A percentile compares a stretch with the other conserved stretches of the same genome.
phyloP scores from a whole-genome alignment of 2,329 filamentous ascomycete species.

The Colletotrichum sp. region DNA sequence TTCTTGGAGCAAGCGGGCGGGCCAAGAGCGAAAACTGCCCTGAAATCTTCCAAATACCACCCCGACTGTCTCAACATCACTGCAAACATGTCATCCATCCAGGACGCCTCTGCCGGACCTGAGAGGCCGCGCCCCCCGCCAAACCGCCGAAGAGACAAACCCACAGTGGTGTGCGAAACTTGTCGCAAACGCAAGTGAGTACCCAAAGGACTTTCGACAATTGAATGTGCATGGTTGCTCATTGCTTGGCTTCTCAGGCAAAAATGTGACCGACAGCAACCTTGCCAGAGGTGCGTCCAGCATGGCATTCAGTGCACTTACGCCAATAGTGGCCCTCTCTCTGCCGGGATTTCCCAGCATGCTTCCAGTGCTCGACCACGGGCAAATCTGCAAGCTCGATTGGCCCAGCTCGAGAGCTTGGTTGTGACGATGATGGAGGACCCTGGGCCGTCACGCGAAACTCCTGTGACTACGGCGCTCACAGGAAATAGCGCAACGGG shows the following conservation, averaged over 20 bases:
- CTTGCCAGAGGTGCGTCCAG: slow-evolving; percentile 26
- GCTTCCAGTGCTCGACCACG: background rate
- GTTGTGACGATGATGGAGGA: slow-evolving; percentile 30
- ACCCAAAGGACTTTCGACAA: too few species aligned
- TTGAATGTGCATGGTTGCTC: background rate
- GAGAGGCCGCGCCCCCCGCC: background rate
- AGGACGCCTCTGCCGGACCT: background rate
- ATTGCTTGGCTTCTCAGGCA: slow-evolving; percentile 11
- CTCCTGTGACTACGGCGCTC: background rate
- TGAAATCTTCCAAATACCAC: background rate
- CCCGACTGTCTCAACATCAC: background rate
- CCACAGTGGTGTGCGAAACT: slow-evolving; percentile 36
- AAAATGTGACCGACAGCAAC: slow-evolving; percentile 28
- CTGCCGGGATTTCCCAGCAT: background rate
- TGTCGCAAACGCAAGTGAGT: slow-evolving; percentile 39
- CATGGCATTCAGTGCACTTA: slow-evolving; percentile 30
- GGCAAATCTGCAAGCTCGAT: slow-evolving; percentile 22
- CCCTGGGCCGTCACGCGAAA: background rate
- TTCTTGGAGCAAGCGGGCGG: background rate
- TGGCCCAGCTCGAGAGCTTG: slow-evolving; percentile 34
- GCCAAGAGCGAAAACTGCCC: background rate
- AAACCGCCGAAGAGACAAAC: slow-evolving; percentile 36
- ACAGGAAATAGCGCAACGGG: background rate
- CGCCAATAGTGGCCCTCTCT: background rate
- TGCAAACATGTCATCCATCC: background rate